A percentile compares a stretch with the other conserved stretches of the same genome.
Evolutionary conservation across 2,329 filamentous ascomycete genomes (phyloP).

Genomic region (Aspergillus viridinutans): DNA sequence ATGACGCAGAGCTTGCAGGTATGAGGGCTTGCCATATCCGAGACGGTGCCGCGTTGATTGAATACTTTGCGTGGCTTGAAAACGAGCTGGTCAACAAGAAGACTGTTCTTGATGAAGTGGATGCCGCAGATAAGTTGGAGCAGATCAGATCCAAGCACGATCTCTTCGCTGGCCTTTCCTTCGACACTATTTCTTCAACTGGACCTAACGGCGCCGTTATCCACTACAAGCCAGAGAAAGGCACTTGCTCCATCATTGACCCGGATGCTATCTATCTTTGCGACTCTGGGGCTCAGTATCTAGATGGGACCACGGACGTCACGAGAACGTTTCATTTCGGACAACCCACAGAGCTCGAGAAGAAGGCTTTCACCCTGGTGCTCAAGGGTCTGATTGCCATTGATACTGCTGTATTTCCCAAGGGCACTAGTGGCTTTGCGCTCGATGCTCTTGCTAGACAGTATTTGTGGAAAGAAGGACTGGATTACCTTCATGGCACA

Average conservation of each 20-base stretch:
- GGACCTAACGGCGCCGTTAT: slow-evolving; percentile 91
- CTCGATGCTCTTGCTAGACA: slow-evolving; percentile 86
- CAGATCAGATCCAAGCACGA: slow-evolving; percentile 55
- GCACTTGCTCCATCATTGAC: slow-evolving; percentile 77
- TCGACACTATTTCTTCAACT: slow-evolving; percentile 93
- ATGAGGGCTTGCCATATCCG: slow-evolving; percentile 93
- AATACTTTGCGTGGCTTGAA: slow-evolving; percentile 97
- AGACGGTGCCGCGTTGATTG: slow-evolving; percentile 82
- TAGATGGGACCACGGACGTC: slow-evolving; percentile 93
- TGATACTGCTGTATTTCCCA: slow-evolving; percentile 83
- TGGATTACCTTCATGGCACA: slow-evolving; percentile 95
- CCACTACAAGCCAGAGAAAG: slow-evolving; percentile 86
- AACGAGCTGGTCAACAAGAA: slow-evolving; percentile 75
- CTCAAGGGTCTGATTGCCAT: slow-evolving; percentile 91
- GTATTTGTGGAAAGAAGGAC: slow-evolving; percentile 83
- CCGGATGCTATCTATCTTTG: slow-evolving; percentile 86
- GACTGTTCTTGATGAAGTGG: slow-evolving; percentile 74
- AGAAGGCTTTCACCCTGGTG: slow-evolving; percentile 86
- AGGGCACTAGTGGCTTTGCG: slow-evolving; percentile 90
- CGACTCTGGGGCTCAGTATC: slow-evolving; percentile 94
- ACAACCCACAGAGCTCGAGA: slow-evolving; percentile 75
- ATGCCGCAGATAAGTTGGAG: slow-evolving; percentile 88
- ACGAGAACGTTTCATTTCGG: slow-evolving; percentile 93
- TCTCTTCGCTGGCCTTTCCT: slow-evolving; percentile 84
- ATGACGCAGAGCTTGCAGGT: slow-evolving; percentile 79